phyloP scores from a whole-genome alignment of 1,284 basidiomycete genomes.

The Hymenochaete sp. region DNA sequence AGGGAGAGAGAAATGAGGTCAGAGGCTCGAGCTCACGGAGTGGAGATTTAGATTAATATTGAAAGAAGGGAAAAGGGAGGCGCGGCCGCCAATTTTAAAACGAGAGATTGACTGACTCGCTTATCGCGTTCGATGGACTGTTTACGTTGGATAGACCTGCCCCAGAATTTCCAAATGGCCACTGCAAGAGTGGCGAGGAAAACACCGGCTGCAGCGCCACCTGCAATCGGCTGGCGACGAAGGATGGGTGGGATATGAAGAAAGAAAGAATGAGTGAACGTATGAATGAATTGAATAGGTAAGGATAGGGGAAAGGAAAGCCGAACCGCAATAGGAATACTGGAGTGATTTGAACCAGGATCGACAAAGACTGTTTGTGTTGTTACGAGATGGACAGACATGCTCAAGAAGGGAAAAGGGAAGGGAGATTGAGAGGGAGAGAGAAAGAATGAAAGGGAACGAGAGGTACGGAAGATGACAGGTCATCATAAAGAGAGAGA shows the following conservation, averaged over 20 bases:
- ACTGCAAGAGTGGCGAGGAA: conserved; percentile 37
- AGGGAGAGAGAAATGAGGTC: neutral
- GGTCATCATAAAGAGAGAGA: too few relatives aligned
- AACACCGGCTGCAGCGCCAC: conserved; percentile 40
- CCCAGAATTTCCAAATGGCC: conserved; percentile 44
- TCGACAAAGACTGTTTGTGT: too few relatives aligned
- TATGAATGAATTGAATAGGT: neutral
- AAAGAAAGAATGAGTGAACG: neutral
- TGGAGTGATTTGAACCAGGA: too few relatives aligned
- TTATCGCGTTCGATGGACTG: conserved; percentile 31
- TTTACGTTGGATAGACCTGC: conserved; percentile 33
- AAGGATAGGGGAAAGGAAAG: neutral
- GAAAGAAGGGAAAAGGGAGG: conserved; percentile 15
- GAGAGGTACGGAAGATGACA: too few relatives aligned
- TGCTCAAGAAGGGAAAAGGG: neutral
- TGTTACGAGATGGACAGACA: too few relatives aligned
- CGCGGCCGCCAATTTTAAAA: too few relatives aligned
- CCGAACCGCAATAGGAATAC: too few relatives aligned
- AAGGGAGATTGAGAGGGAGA: conserved; percentile 1
- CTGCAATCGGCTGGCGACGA: conserved; percentile 43
- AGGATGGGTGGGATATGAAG: conserved; percentile 19
- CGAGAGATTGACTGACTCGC: conserved; percentile 21
- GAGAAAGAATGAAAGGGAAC: neutral
- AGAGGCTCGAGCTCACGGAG: neutral
- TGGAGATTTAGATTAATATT: neutral